Evolutionary conservation across 2,329 filamentous ascomycete genomes (phyloP), one percentile per base, ranked within the genome.

Genomic region (Rhexocercosporidium sp.): DNA sequence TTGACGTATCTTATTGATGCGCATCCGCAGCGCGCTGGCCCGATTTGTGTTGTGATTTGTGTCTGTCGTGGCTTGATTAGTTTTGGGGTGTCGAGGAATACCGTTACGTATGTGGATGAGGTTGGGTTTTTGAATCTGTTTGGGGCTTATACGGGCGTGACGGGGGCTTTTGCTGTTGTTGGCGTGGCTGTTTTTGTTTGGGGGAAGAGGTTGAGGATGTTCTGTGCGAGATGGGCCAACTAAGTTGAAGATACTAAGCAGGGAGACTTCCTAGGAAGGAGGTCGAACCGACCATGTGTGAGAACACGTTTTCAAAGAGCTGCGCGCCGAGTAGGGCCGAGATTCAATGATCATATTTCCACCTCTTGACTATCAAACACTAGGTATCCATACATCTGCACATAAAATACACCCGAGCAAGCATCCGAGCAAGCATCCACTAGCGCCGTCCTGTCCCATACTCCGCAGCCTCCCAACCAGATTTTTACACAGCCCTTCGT

Each of bases 361-460:
- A 44, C 18, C n/a, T 27, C 14, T 59, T 59, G 37, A 18, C 56
- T 59, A 59, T 59, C 56, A 20, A 29, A 44, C 20, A 44, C 56
- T 44, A 59, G 22, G n/a, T 41, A 59, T 59, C 37, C 34, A 59
- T 59, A 59, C 56, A 59, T 44, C 20, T 59, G 39, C 56, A 59
- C 39, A 59, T 59, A 27, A 39, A 59, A 59, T 59, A 59, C 22
- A 59, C 6, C 18, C 16, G 34, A 9, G 34, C 39, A 44, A 44
- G 6, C 39, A 44, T 2, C 6, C 41, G 7, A 44, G 9, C 34
- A 44, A 57, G 39, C 34, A 41, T 44, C 56, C 56, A n/a, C 37
- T 37, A 59, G 56, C 56, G 56, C 56, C 56, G 18, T 44, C 54
- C 54, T 16, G 22, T 57, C 5, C 39, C 22, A 22, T 20, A 37